Percentiles rank a stretch among this genome's conserved stretches.
phyloP scores from a whole-genome alignment of 176 grass and related monocot species.

The Alopecurus myosuroides region DNA sequence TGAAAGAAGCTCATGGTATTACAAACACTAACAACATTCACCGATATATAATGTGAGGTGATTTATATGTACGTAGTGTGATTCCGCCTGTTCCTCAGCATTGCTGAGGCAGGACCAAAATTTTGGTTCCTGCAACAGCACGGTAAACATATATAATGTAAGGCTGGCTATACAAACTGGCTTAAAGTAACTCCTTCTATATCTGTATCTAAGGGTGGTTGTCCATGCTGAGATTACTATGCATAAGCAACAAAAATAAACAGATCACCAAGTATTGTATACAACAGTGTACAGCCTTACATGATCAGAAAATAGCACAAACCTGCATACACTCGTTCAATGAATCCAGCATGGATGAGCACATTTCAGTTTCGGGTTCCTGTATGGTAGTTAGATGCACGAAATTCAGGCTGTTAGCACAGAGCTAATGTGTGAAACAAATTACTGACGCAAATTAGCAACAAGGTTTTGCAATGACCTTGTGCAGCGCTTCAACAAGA shows the following conservation, averaged over 20 bases:
- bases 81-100: background rate
- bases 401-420: slow-evolving; percentile 10
- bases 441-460: background rate
- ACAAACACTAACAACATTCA: background rate
- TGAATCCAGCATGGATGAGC: slow-evolving; percentile 87
- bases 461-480: slow-evolving; percentile 46
- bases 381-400: slow-evolving; percentile 32
- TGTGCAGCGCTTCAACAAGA: slow-evolving; percentile 95
- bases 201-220: background rate
- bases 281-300: background rate
- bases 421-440: background rate
- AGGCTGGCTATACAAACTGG: background rate
- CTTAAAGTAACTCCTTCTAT: background rate
- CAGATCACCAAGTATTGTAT: background rate
- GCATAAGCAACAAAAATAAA: background rate
- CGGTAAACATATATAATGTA: background rate
- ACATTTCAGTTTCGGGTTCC: slow-evolving; percentile 98
- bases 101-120: background rate
- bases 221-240: background rate
- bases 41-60: background rate
- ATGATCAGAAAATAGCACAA: background rate
- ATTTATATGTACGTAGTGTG: background rate
- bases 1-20: background rate
- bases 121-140: background rate
- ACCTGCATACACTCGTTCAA: slow-evolving; percentile 98